phyloP scores from a whole-genome alignment of 208 protist species.

The Acanthamoeba healyi region DNA sequence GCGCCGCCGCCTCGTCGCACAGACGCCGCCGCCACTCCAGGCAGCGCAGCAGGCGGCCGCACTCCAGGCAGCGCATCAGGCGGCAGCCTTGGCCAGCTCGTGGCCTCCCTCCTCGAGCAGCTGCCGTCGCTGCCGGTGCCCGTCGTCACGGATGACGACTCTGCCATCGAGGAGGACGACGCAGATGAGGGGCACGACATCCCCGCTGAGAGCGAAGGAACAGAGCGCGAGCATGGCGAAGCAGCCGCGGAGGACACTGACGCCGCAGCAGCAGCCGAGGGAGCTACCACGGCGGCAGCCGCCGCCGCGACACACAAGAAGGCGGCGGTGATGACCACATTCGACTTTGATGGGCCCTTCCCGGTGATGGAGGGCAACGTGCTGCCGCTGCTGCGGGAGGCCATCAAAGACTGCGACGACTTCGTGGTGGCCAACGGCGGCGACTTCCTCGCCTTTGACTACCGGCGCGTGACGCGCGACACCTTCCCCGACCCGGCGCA shows the following conservation, averaged over 20 bases:
- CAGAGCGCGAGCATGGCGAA: no score
- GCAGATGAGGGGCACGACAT: neutral
- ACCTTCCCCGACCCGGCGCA: conserved; percentile 57
- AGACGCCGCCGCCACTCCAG: neutral
- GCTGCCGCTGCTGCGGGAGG: conserved; percentile 69
- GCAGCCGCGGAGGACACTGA: neutral
- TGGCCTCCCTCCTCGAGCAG: conserved; percentile 8
- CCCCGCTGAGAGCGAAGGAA: neutral
- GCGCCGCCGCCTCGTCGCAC: neutral
- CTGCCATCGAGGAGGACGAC: neutral
- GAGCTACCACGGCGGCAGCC: neutral
- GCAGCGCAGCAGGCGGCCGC: neutral
- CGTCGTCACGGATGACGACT: neutral
- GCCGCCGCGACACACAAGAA: neutral
- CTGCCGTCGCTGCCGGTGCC: neutral
- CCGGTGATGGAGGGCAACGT: conserved; percentile 76
- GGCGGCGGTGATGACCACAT: neutral
- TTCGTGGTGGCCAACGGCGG: conserved; percentile 26
- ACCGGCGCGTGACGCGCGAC: neutral
- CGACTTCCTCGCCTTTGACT: conserved; percentile 74
- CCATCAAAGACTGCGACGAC: conserved; percentile 46
- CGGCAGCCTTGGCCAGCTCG: neutral
- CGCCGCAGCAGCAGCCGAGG: neutral
- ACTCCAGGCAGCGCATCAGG: neutral
- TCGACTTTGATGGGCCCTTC: conserved; percentile 36